phyloP scores from a whole-genome alignment of 805 yeast species.

The Candida hispaniensis region DNA sequence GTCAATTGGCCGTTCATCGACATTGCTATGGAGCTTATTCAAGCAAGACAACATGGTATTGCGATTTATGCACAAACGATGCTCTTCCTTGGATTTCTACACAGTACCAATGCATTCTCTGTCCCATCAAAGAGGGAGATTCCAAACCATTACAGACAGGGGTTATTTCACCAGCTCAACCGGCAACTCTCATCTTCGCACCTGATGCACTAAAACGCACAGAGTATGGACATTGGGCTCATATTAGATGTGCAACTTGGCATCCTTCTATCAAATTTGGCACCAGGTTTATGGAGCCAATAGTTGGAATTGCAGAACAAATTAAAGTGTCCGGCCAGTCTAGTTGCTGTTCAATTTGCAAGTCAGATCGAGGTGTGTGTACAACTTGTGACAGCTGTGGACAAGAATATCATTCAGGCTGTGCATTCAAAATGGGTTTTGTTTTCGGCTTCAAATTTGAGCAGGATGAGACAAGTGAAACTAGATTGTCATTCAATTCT shows the following conservation, averaged over 20 bases:
- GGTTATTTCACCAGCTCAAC: no score
- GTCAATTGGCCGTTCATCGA: slow-evolving; percentile 62
- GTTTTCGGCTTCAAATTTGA: slow-evolving; percentile 42
- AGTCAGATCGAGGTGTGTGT: slow-evolving; percentile 44
- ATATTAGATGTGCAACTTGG: slow-evolving; percentile 59
- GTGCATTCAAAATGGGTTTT: slow-evolving; percentile 42
- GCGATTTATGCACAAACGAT: slow-evolving; percentile 71
- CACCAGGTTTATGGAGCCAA: slow-evolving; percentile 37
- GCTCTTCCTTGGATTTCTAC: slow-evolving; percentile 48
- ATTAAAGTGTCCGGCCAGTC: slow-evolving; percentile 2
- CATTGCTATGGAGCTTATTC: slow-evolving; percentile 50
- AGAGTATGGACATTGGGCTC: slow-evolving; percentile 62
- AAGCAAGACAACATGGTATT: slow-evolving; percentile 43
- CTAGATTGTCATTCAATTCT: slow-evolving; percentile 20
- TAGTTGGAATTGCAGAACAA: slow-evolving; percentile 30
- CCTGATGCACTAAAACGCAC: slow-evolving; percentile 69
- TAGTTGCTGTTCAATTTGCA: slow-evolving; percentile 33
- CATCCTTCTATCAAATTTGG: slow-evolving; percentile 38
- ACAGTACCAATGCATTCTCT: slow-evolving; percentile 54
- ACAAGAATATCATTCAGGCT: slow-evolving; percentile 40
- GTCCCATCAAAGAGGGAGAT: slow-evolving; percentile 43
- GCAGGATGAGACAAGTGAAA: slow-evolving; percentile 24
- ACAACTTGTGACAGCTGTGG: slow-evolving; percentile 39
- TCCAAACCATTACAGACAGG: slow-evolving; percentile 35
- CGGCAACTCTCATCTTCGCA: no score